Conservation (phyloP, 2,329 filamentous ascomycete genomes). For the Epichloe baconii region DNA sequence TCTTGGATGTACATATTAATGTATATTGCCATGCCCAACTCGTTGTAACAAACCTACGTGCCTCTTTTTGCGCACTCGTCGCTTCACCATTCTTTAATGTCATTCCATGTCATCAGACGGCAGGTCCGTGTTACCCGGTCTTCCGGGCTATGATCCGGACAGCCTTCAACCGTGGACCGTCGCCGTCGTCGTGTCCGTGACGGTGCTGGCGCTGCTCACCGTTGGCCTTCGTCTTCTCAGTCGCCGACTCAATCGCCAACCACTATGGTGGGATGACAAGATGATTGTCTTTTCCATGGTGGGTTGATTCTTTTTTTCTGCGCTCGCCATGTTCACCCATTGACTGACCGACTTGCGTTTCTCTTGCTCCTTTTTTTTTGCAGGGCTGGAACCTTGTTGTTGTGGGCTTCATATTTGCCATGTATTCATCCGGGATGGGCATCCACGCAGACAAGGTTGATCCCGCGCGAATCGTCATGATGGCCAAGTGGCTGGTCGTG, state of each 20-base stretch:
- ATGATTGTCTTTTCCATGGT: constrained; percentile 36
- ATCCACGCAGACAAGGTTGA: constrained; percentile 29
- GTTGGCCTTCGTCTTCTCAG: constrained; percentile 27
- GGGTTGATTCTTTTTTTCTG: constrained; percentile 6
- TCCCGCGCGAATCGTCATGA: constrained; percentile 23
- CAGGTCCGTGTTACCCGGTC: constrained; percentile 8
- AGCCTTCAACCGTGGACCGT: constrained; percentile 29
- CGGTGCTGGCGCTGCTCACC: constrained; percentile 24
- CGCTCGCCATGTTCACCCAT: not conserved
- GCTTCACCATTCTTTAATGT: not conserved
- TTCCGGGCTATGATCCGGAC: constrained; percentile 14
- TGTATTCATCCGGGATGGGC: constrained; percentile 33
- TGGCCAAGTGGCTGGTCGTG: constrained; percentile 33
- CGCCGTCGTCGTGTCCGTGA: constrained; percentile 25
- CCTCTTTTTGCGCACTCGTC: not conserved
- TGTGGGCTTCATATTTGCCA: constrained; percentile 34
- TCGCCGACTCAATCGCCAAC: constrained; percentile 26
- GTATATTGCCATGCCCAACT: not conserved
- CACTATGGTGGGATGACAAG: constrained; percentile 36
- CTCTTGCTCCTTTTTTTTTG: not conserved
- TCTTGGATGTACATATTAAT: not conserved
- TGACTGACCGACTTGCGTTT: not conserved
- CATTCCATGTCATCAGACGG: constrained; percentile 3
- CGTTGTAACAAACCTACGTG: not conserved
- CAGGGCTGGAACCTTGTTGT: constrained; percentile 29